Conservation (phyloP, 1,284 basidiomycete species). For the Pyrrhoderma noxium region DNA sequence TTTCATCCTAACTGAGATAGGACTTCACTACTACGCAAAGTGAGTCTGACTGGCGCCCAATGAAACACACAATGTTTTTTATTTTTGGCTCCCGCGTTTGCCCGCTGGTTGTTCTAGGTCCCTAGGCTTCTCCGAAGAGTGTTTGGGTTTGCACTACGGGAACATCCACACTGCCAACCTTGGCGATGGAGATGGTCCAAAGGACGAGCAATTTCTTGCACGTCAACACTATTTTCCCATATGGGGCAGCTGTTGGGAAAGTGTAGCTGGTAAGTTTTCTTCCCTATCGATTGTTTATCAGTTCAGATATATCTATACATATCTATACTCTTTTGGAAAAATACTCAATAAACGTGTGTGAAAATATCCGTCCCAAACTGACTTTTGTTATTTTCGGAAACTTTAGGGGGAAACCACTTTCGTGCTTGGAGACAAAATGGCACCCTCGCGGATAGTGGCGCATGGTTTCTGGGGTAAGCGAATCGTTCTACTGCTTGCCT, state of each 20-base stretch:
- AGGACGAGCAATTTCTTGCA: conserved; percentile 35
- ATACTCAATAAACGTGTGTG: no score
- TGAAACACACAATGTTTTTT: background rate
- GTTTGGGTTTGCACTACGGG: conserved; percentile 40
- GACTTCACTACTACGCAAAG: conserved; percentile 37
- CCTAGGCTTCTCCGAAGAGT: conserved; percentile 56
- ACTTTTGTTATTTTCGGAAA: background rate
- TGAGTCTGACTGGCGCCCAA: conserved; percentile 22
- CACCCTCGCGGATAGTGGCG: conserved; percentile 35
- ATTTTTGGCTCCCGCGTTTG: background rate
- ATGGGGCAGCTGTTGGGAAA: conserved; percentile 42
- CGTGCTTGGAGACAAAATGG: conserved; percentile 42
- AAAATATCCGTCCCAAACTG: no score
- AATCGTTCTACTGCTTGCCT: background rate
- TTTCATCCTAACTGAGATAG: conserved; percentile 34
- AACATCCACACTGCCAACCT: conserved; percentile 38
- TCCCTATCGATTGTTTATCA: background rate
- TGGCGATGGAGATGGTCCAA: conserved; percentile 37
- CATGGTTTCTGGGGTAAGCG: conserved; percentile 41
- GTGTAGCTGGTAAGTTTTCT: conserved; percentile 26
- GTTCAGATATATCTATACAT: background rate
- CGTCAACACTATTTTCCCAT: conserved; percentile 39
- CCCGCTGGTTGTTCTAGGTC: conserved; percentile 34
- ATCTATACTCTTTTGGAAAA: no score
- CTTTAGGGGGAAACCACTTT: conserved; percentile 41